Percentiles rank a stretch among this genome's conserved stretches.
These are phyloP conservation scores for Geum urbanum DNA, from an alignment of 306 rosid species.

Conservation along the genomic window DNA sequence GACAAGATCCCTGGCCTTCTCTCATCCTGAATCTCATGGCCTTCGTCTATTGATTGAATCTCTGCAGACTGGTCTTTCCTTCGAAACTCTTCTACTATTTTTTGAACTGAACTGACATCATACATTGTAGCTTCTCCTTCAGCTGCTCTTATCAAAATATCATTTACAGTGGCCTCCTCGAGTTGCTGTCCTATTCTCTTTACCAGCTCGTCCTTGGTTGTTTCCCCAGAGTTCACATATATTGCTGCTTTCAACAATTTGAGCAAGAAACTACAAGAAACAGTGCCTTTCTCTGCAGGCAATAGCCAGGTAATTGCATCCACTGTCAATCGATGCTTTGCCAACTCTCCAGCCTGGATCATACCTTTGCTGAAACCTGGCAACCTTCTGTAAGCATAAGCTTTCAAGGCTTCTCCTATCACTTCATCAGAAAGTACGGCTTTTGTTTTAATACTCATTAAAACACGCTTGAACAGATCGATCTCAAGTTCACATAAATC, in stretches of 20 bases:
- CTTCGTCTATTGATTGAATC: constrained; percentile 52
- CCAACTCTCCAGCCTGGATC: constrained; percentile 50
- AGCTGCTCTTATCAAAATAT: constrained; percentile 61
- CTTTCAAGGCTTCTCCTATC: constrained; percentile 89
- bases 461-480: constrained; percentile 63
- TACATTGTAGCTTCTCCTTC: constrained; percentile 49
- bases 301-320: constrained; percentile 68
- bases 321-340: constrained; percentile 47
- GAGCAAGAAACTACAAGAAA: constrained; percentile 76
- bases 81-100: constrained; percentile 60
- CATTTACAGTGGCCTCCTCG: constrained; percentile 82
- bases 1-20: constrained; percentile 70
- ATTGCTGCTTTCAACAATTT: constrained; percentile 73
- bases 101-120: constrained; percentile 64
- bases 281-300: constrained; percentile 73
- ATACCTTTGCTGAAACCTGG: constrained; percentile 82
- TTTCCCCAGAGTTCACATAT: constrained; percentile 50
- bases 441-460: constrained; percentile 52
- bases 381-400: constrained; percentile 72
- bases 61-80: constrained; percentile 54
- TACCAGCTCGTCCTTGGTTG: constrained; percentile 51
- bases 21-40: constrained; percentile 40
- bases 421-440: constrained; percentile 54
- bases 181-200: constrained; percentile 82
- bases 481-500: constrained; percentile 92